Conservation (phyloP, 305 asterid genomes). For the Ruellia speciosa region DNA sequence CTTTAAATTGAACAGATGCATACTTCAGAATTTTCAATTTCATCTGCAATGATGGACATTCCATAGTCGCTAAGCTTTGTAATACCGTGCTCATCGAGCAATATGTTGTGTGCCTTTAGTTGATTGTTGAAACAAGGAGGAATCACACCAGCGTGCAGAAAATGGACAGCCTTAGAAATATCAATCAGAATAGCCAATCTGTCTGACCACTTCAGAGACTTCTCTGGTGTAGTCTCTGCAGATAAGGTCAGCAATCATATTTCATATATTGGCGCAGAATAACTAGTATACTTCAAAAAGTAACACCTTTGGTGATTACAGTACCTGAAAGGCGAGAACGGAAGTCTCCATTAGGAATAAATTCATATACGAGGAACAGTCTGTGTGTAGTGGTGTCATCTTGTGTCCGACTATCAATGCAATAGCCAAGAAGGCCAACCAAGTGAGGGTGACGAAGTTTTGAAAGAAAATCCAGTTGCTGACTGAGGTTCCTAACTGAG, state of each 20-base stretch:
- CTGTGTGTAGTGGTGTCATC: conserved; percentile 54
- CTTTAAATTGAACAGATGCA: conserved; percentile 11
- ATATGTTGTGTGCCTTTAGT: conserved; percentile 63
- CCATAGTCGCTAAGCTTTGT: conserved; percentile 93
- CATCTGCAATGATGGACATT: conserved; percentile 71
- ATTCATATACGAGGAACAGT: conserved; percentile 76
- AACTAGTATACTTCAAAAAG: neutral
- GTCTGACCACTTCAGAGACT: conserved; percentile 72
- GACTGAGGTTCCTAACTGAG: conserved; percentile 55
- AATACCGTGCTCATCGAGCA: conserved; percentile 70
- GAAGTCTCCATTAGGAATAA: conserved; percentile 62
- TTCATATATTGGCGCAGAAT: neutral
- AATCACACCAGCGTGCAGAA: conserved; percentile 81
- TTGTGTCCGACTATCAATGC: conserved; percentile 59
- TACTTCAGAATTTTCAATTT: conserved; percentile 54
- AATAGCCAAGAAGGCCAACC: conserved; percentile 71
- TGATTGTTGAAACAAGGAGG: conserved; percentile 66
- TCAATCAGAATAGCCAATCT: conserved; percentile 75
- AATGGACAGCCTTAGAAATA: conserved; percentile 83
- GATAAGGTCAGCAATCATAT: neutral
- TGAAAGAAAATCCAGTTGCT: conserved; percentile 70
- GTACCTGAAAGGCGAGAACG: conserved; percentile 77
- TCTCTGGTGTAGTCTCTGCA: conserved; percentile 56
- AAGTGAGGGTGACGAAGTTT: conserved; percentile 83
- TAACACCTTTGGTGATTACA: neutral